Evolutionary conservation across 1,284 basidiomycete genomes (phyloP).

Genomic region (Fomes fomentarius): DNA sequence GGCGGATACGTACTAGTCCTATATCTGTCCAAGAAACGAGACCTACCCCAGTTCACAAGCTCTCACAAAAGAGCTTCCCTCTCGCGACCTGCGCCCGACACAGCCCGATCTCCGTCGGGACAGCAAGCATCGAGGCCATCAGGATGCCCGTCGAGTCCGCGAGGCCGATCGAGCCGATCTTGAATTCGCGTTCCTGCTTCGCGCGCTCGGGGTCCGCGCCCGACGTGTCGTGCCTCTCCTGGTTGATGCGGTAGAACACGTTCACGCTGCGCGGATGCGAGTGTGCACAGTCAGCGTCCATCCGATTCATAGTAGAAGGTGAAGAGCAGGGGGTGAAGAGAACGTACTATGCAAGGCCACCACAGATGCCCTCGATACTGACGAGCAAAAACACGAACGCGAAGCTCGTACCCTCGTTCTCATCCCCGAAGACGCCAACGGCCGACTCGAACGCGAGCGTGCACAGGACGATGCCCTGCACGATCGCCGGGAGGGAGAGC

Average conservation of each 20-base stretch:
- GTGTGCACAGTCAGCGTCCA: background rate
- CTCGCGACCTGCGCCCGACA: constrained; percentile 75
- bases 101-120: constrained; percentile 83
- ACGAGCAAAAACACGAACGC: constrained; percentile 77
- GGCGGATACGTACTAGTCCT: too few species aligned
- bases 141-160: constrained; percentile 80
- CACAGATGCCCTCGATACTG: constrained; percentile 85
- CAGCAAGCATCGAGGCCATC: constrained; percentile 75
- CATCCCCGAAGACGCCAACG: constrained; percentile 60
- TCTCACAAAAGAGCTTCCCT: constrained; percentile 75
- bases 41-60: constrained; percentile 49
- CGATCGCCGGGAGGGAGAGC: constrained; percentile 74
- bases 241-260: constrained; percentile 85
- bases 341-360: constrained; percentile 90
- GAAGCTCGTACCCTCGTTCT: constrained; percentile 59
- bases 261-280: constrained; percentile 64
- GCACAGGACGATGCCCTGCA: constrained; percentile 68
- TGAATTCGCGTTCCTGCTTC: constrained; percentile 82
- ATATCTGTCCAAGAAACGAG: too few species aligned
- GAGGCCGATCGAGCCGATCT: constrained; percentile 87
- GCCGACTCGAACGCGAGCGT: constrained; percentile 69
- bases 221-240: constrained; percentile 57
- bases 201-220: constrained; percentile 55
- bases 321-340: background rate
- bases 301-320: too few species aligned